Base-by-base conservation (phyloP, 495 filamentous ascomycete genomes). In the Xylaria cubensis region DNA sequence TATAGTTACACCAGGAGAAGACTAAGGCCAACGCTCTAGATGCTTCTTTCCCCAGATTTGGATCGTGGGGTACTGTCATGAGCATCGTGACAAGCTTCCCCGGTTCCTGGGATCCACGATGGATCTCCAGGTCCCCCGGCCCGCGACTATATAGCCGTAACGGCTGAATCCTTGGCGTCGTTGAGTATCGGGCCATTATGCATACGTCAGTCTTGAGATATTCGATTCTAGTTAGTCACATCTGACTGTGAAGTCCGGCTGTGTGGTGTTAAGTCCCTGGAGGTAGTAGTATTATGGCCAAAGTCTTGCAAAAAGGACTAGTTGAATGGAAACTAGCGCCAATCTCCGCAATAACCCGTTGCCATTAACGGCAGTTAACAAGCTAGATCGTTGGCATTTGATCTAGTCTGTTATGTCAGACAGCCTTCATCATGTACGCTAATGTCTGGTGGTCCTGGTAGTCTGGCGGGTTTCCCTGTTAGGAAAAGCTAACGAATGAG, bases 281-380 rank as follows among this genome's bases (percentile, higher is more conserved):
- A 50, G 46, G 46, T 50, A 17, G 46, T 21, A n/a, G 46, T 50
- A 50, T 50, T 1, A n/a, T 4, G 8, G 21, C 21, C 50, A 53
- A 53, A 3, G 21, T 24, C 50, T 24, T 24, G 48, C n/a, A 51
- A 51, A 51, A 51, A 0, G 48, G 50, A 53, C 50, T n/a, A 21
- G 50, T n/a, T n/a, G 21, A 24, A 21, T 12, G 9, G 50, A 24
- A 53, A 53, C n/a, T 53, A 53, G 50, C 21, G 50, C 21, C n/a
- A 53, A 21, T 21, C 50, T 9, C 50, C 50, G 21, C 50, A 53
- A 53, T 53, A 53, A 21, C n/a, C 50, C 50, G n/a, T 53, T 53
- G 7, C 50, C 50, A 10, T 53, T 53, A 53, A 53, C 50, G 50
- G 50, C 50, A 53, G 50, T 53, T 24, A 53, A 53, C n/a, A 53